Base-by-base conservation (phyloP, 345 rosid genomes). In the Salix dunnii region DNA sequence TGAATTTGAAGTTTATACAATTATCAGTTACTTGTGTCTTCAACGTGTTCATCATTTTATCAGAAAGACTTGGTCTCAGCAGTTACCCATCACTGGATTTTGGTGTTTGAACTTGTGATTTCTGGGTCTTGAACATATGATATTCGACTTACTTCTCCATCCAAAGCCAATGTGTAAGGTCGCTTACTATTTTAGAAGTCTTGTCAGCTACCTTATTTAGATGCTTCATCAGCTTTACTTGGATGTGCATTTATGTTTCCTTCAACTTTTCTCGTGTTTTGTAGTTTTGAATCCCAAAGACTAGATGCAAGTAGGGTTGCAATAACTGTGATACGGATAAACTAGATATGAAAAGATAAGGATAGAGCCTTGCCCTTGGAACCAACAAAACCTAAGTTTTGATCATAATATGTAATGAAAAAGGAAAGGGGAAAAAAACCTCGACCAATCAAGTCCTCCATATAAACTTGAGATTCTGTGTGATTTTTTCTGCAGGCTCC, bases 381-480 rank as follows among this genome's bases (percentile, higher is more conserved):
- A 40, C 43, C 43, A 40, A 1, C 43, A 2, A 10, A 9, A 40
- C 7, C 38, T 1, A 9, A 40, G 11, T 10, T 40, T 40, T 40
- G 43, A 40, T 40, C 43, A 40, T 40, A 40, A 40, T 9, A 40
- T 40, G 2, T 40, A 40, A 40, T 40, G 12, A 10, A 2, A 2
- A 4, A 0, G 35, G 35, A 0, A 0, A 0, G 35, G 35, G 35
- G 35, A 6, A 3, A 31, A 31, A 3, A 0, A 31, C 3, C 3
- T 33, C 35, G 35, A 33, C 35, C 35, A 33, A 33, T 33, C 35
- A 49, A 17, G 17, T 1, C 55, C n/a, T 49, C 5, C 5, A 18
- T 17, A 7, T 49, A 18, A 49, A 49, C 55, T 49, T 5, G 55
- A 6, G 58, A 18, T 20, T 21, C n/a, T 51, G 0, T 1, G 9